Conservation (phyloP, 371 early-diverging fungal species). For the Cokeromyces recurvatus region DNA sequence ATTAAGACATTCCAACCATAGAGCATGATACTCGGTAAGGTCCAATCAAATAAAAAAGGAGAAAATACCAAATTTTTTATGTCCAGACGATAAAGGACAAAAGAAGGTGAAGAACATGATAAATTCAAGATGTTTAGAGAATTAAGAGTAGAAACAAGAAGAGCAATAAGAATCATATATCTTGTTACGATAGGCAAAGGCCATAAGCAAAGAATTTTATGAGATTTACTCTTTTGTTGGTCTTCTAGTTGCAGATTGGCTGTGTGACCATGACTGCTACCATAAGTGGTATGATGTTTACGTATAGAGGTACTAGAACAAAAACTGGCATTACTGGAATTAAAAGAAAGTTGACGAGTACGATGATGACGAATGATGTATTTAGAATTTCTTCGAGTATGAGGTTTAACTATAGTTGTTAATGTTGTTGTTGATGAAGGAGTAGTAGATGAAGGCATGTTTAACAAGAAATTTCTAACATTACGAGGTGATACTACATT, state of each 20-base stretch:
- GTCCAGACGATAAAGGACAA: slow-evolving; percentile 38
- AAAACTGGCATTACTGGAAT: background rate
- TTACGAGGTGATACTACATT: slow-evolving; percentile 1
- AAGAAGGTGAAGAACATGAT: slow-evolving; percentile 45
- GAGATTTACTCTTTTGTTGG: slow-evolving; percentile 27
- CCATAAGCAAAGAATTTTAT: slow-evolving; percentile 44
- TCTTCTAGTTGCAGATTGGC: background rate
- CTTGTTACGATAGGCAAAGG: slow-evolving; percentile 48
- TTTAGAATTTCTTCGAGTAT: slow-evolving; percentile 25
- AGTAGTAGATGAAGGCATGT: too few species aligned
- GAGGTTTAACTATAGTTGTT: slow-evolving; percentile 1
- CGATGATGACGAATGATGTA: slow-evolving; percentile 20
- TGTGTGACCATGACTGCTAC: background rate
- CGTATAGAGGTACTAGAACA: too few species aligned
- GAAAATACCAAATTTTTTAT: slow-evolving; percentile 34
- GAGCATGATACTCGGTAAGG: slow-evolving; percentile 26
- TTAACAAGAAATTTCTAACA: background rate
- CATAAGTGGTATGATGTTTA: background rate
- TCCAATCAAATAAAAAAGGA: slow-evolving; percentile 39
- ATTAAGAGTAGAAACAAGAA: slow-evolving; percentile 32
- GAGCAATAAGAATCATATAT: slow-evolving; percentile 34
- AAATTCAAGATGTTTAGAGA: slow-evolving; percentile 18
- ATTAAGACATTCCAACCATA: slow-evolving; percentile 46
- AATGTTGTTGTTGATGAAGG: background rate
- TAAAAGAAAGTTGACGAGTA: slow-evolving; percentile 5